These are phyloP conservation scores for Zymoseptoria crescenta DNA, from an alignment of 2,329 filamentous ascomycete species.

Conservation along the genomic window DNA sequence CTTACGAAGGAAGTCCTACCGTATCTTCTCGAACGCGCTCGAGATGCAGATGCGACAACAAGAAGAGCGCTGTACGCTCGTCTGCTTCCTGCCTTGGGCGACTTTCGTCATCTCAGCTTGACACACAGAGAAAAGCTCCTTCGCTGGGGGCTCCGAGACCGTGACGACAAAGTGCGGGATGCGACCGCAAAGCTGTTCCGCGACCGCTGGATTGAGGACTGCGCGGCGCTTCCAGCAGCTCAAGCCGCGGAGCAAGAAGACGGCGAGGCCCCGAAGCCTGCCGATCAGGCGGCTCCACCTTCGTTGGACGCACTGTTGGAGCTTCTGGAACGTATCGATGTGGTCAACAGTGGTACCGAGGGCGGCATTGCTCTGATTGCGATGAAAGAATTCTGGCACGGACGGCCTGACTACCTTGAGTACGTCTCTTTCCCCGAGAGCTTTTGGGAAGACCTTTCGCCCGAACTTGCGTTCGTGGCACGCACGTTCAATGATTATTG, in stretches of 20 bases:
- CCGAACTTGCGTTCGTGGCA: conserved; percentile 82
- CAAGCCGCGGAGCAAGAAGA: conserved; percentile 49
- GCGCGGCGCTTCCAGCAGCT: conserved; percentile 58
- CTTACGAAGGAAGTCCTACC: conserved; percentile 74
- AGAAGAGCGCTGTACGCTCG: conserved; percentile 79
- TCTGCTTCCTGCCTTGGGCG: conserved; percentile 77
- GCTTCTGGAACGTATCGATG: conserved; percentile 85
- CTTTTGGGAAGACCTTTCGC: conserved; percentile 73
- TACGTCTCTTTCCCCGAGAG: conserved; percentile 58
- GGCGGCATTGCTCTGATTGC: conserved; percentile 86
- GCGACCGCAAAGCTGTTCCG: conserved; percentile 83
- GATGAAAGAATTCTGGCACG: conserved; percentile 95
- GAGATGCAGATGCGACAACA: conserved; percentile 79
- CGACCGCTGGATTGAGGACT: conserved; percentile 97
- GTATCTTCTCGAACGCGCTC: conserved; percentile 79
- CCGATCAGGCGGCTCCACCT: conserved; percentile 47
- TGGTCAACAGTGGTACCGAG: conserved; percentile 82
- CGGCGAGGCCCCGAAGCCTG: conserved; percentile 40
- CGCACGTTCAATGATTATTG: conserved; percentile 94
- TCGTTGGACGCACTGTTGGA: conserved; percentile 81
- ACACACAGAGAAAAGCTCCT: conserved; percentile 93
- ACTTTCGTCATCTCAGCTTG: conserved; percentile 87
- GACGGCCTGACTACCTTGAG: conserved; percentile 73
- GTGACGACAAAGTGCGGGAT: conserved; percentile 89
- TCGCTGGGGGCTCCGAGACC: conserved; percentile 86